phyloP scores from a whole-genome alignment of 2,329 filamentous ascomycete genomes.

The Davidsoniella neocaledoniae region DNA sequence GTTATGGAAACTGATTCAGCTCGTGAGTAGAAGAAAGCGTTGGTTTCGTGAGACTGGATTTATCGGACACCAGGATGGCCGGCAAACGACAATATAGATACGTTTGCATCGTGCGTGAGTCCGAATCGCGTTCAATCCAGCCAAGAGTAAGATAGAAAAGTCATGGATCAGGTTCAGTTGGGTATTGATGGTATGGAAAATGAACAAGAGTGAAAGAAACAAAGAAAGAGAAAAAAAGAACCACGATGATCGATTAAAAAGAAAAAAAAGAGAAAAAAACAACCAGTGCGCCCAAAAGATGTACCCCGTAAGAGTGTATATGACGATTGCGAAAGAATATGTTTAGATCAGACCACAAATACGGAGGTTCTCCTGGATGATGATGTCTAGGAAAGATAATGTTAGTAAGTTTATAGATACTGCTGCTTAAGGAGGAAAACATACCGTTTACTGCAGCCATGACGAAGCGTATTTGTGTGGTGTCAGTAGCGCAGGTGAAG shows the following conservation, averaged over 20 bases:
- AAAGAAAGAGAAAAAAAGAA: slow-evolving; percentile 11
- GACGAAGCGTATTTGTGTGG: slow-evolving; percentile 97
- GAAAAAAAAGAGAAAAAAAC: slow-evolving; percentile 17
- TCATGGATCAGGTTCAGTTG: slow-evolving; percentile 12
- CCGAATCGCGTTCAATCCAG: neutral
- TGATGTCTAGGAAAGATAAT: slow-evolving; percentile 54
- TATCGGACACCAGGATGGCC: neutral
- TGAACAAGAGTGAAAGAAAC: slow-evolving; percentile 17
- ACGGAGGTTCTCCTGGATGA: slow-evolving; percentile 98
- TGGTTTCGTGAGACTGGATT: neutral
- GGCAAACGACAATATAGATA: neutral
- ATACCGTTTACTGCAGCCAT: slow-evolving; percentile 98
- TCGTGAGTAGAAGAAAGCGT: neutral
- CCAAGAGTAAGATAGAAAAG: slow-evolving; percentile 1
- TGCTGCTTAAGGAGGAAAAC: slow-evolving; percentile 16
- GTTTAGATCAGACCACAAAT: slow-evolving; percentile 88
- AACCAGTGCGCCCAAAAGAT: slow-evolving; percentile 12
- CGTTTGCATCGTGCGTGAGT: too few species aligned
- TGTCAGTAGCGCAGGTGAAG: slow-evolving; percentile 97
- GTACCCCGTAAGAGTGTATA: slow-evolving; percentile 13
- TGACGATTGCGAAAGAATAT: slow-evolving; percentile 19
- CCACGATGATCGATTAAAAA: slow-evolving; percentile 14
- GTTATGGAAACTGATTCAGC: neutral
- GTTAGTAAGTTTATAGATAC: slow-evolving; percentile 25
- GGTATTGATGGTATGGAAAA: slow-evolving; percentile 15